Base-by-base conservation (phyloP, 2,329 filamentous ascomycete genomes). In the Fusarium metavorans region DNA sequence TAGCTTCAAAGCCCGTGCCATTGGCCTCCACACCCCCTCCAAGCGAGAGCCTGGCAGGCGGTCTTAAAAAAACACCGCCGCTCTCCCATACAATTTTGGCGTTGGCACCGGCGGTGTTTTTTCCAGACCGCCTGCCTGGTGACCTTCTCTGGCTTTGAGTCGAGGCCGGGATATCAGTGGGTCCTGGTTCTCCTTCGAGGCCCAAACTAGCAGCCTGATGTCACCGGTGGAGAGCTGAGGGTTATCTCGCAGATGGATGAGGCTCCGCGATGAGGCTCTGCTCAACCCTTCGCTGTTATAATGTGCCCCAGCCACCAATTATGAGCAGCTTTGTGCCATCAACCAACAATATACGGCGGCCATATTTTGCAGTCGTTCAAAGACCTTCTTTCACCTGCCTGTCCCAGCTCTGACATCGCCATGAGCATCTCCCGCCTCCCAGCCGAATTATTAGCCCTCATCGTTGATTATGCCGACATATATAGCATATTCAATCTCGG, bases 371-470 rank as follows among this genome's bases (percentile, higher is more conserved):
- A 45, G 41, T 45, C n/a, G 20, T 45, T 45, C 41, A 45, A 23
- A 45, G n/a, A 14, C 11, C 41, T 45, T 45, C 20, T 25, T 23
- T 45, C 11, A 23, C 41, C 13, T 45, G 11, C 14, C 41, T 20
- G 41, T 23, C n/a, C 20, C 41, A 45, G 20, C 20, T 14, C 11
- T 3, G 23, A 14, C 41, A 23, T 11, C 68, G 88, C 88, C 78
- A 83, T 84, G 80, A 78, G 80, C 58, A 74, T 85, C 25, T 64
- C 79, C 32, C 72, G 68, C 18, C 68, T 94, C 11, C 92, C 92
- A 0, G 91, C 89, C 77, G 92, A 94, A 81, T 84, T 94, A 14
- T 82, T 93, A 32, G 88, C 88, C 61, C 86, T 88, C 59, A 87
- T 94, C 60, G 85, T 87, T 8, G 83, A 84, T 6, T 82, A 85